phyloP scores from a whole-genome alignment of 2,329 filamentous ascomycete species.

The Fusarium bulbicola region DNA sequence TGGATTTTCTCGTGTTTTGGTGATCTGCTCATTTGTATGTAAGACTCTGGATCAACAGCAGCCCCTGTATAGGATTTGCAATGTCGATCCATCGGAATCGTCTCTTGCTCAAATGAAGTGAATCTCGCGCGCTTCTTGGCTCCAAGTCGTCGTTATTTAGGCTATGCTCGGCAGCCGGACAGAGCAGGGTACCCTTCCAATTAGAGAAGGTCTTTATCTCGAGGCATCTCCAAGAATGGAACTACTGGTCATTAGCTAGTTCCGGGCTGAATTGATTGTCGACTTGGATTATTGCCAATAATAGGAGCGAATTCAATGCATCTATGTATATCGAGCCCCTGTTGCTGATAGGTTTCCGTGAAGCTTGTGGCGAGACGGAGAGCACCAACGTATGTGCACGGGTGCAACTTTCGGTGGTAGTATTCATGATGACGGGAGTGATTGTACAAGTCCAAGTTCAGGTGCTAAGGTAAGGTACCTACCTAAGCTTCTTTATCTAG shows the following conservation, averaged over 20 bases:
- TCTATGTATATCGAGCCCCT: not conserved
- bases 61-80: constrained; percentile 12
- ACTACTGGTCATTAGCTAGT: constrained; percentile 4
- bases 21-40: not conserved
- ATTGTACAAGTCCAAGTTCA: not conserved
- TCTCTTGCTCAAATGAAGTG: constrained; percentile 34
- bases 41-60: not conserved
- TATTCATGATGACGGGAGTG: not conserved
- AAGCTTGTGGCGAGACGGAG: not conserved
- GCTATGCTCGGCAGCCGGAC: constrained; percentile 8
- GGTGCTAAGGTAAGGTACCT: not conserved
- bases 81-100: constrained; percentile 37
- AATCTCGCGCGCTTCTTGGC: constrained; percentile 31
- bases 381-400: not conserved
- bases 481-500: not conserved
- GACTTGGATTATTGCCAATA: not conserved
- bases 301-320: not conserved
- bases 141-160: constrained; percentile 6
- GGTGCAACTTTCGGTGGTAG: not conserved
- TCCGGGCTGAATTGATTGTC: not conserved
- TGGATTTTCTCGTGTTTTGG: not conserved
- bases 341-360: not conserved
- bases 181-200: constrained; percentile 21
- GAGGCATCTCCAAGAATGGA: not conserved
- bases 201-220: constrained; percentile 17